Evolutionary conservation across 2,329 filamentous ascomycete species (phyloP).

Genomic region (Colletotrichum salicis): DNA sequence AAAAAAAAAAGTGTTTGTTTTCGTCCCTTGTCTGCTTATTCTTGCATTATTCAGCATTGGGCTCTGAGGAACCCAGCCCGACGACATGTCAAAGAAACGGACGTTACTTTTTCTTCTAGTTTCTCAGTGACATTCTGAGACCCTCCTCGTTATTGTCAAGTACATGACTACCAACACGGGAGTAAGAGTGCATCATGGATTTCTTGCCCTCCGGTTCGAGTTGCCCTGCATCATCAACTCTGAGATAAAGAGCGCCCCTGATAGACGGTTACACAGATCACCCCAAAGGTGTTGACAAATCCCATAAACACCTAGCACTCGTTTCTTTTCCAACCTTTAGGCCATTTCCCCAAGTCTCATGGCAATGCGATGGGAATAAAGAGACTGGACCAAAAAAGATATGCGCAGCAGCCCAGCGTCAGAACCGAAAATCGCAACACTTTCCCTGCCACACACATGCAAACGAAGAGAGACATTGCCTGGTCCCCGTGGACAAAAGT

Average conservation of each 20-base stretch:
- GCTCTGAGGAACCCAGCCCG: not conserved
- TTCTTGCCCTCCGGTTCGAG: not conserved
- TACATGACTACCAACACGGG: not conserved
- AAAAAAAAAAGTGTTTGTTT: not conserved
- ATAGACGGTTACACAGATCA: not conserved
- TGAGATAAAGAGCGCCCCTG: not conserved
- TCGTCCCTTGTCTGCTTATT: not conserved
- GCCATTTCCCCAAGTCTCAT: not conserved
- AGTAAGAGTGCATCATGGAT: not conserved
- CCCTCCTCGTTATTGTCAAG: not conserved
- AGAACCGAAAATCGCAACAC: not conserved
- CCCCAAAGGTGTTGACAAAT: not conserved
- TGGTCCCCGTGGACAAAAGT: not conserved
- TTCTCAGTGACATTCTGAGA: not conserved
- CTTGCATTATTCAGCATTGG: constrained; percentile 1
- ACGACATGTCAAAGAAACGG: not conserved
- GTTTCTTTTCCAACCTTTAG: too few species aligned
- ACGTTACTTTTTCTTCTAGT: not conserved
- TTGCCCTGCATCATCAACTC: not conserved
- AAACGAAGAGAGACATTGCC: not conserved
- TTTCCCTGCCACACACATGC: not conserved
- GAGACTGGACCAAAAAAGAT: not conserved
- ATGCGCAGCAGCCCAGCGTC: not conserved
- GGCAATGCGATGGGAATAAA: not conserved
- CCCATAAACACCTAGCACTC: not conserved